phyloP scores from a whole-genome alignment of 257 asterid species.

The Buddleja alternifolia region DNA sequence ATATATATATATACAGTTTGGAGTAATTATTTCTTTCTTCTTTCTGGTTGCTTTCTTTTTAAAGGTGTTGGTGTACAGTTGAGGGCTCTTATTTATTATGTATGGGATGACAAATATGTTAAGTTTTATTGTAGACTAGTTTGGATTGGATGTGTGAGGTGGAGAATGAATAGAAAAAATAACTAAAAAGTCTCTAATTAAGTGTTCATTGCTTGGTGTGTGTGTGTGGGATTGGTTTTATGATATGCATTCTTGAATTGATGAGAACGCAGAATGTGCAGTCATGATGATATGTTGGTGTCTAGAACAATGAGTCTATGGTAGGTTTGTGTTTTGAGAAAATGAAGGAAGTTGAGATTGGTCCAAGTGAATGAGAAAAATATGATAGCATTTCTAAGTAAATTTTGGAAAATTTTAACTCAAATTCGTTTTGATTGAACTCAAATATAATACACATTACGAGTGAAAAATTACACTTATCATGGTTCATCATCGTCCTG shows the following conservation, averaged over 20 bases:
- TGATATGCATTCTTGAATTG: conserved; percentile 2
- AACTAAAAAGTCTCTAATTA: neutral
- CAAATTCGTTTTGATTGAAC: no score
- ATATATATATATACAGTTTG: neutral
- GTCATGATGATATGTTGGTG: neutral
- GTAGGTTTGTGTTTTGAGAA: neutral
- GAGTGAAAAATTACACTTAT: no score
- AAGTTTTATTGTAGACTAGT: no score
- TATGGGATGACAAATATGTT: neutral
- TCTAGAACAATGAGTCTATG: neutral
- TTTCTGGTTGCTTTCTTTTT: conserved; percentile 22
- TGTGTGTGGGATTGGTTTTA: conserved; percentile 7
- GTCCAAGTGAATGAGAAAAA: neutral
- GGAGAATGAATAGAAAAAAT: neutral
- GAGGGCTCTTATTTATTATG: neutral
- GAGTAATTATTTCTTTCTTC: neutral
- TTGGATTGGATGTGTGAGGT: neutral
- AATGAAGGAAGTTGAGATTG: conserved; percentile 12
- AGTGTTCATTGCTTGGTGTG: neutral
- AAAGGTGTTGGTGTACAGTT: conserved; percentile 11
- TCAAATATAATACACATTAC: no score
- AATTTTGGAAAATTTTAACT: no score
- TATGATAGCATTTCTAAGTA: no score
- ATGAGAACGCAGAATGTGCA: neutral
- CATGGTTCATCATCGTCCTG: no score